phyloP scores from a whole-genome alignment of 2,329 filamentous ascomycete genomes.

The Claviceps lovelessii region DNA sequence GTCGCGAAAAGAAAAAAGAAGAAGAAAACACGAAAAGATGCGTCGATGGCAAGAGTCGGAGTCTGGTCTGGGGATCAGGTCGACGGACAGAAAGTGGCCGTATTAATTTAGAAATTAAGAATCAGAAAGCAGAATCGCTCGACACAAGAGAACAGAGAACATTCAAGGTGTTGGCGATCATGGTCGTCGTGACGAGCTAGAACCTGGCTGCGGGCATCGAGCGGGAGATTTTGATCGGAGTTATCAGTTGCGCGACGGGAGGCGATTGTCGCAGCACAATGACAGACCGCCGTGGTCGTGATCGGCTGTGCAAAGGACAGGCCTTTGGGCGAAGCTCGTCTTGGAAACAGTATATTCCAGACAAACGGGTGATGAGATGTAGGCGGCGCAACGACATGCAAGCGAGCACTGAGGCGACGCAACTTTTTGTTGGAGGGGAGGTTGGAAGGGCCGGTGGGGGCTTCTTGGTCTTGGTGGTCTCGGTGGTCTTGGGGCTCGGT shows the following conservation, averaged over 20 bases:
- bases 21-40: background rate
- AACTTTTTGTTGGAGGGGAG: constrained; percentile 4
- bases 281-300: background rate
- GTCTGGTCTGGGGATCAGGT: constrained; percentile 4
- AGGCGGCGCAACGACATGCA: constrained; percentile 3
- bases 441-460: constrained; percentile 3
- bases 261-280: constrained; percentile 3
- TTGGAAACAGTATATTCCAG: background rate
- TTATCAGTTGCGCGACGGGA: constrained; percentile 1
- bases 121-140: constrained; percentile 42
- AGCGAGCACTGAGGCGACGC: background rate
- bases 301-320: background rate
- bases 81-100: constrained; percentile 18
- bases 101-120: constrained; percentile 19
- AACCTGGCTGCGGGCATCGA: constrained; percentile 13
- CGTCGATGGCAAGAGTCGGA: constrained; percentile 3
- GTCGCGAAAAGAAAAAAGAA: background rate
- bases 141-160: constrained; percentile 35
- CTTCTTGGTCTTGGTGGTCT: background rate
- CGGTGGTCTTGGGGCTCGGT: background rate
- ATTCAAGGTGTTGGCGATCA: constrained; percentile 38
- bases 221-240: constrained; percentile 1
- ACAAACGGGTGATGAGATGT: background rate
- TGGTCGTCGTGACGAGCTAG: constrained; percentile 30
- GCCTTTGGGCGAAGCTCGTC: background rate